Conservation (phyloP, 1,139 yeast species). For the Pichia sp. region DNA sequence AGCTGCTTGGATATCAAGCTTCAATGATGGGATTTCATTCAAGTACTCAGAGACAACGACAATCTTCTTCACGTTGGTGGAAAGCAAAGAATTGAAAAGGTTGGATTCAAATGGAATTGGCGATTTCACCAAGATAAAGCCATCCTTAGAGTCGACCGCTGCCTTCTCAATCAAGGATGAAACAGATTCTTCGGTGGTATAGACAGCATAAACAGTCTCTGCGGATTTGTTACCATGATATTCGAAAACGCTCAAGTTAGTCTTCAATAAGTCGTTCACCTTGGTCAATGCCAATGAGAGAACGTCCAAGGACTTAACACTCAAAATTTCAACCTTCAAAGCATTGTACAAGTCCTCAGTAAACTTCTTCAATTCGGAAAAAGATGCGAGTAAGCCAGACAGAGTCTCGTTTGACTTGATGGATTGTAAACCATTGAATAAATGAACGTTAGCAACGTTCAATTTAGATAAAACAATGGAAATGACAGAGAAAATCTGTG, state of each 20-base stretch:
- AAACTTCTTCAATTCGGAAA: slow-evolving; percentile 37
- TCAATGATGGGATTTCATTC: slow-evolving; percentile 41
- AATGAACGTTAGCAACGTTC: slow-evolving; percentile 58
- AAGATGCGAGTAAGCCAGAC: slow-evolving; percentile 35
- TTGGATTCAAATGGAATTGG: slow-evolving; percentile 69
- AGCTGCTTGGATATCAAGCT: slow-evolving; percentile 69
- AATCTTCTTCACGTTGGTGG: slow-evolving; percentile 52
- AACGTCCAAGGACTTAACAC: slow-evolving; percentile 27
- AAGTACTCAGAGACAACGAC: slow-evolving; percentile 47
- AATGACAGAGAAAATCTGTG: slow-evolving; percentile 61
- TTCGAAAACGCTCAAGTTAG: slow-evolving; percentile 60
- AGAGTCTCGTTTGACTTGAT: slow-evolving; percentile 49
- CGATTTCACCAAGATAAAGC: slow-evolving; percentile 65
- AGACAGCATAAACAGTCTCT: slow-evolving; percentile 65
- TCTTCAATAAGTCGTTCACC: slow-evolving; percentile 50
- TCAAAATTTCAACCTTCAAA: slow-evolving; percentile 22
- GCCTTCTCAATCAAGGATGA: slow-evolving; percentile 38
- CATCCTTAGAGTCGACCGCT: slow-evolving; percentile 33
- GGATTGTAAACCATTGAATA: slow-evolving; percentile 75
- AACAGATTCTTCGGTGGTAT: slow-evolving; percentile 62
- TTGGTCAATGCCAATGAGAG: slow-evolving; percentile 41
- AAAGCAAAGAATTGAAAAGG: slow-evolving; percentile 53
- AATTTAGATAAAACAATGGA: slow-evolving; percentile 52
- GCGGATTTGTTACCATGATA: slow-evolving; percentile 59
- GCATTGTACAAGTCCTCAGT: slow-evolving; percentile 33